Evolutionary conservation across 768 basidiomycete genomes (phyloP), one percentile per base, ranked within the genome.

Genomic region (Psilocybe sp.): DNA sequence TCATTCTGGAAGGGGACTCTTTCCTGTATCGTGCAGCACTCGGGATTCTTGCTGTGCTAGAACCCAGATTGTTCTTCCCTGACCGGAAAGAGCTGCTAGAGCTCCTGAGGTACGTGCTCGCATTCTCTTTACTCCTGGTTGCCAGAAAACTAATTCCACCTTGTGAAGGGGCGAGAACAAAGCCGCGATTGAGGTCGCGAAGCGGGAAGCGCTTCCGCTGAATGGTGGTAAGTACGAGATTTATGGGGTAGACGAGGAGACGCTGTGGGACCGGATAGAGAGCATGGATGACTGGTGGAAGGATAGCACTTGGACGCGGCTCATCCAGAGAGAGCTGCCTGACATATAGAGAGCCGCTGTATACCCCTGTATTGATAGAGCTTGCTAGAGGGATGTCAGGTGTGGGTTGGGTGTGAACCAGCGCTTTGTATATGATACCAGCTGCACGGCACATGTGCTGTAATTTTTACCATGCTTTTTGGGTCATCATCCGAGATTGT

Each of bases 261-360:
- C 80, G 1, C 66, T 96, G 12, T 95, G 93, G 86, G 87, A 87
- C 36, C 77, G 85, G 38, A 85, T 96, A 33, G 80, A 87, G 54
- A 74, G 75, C 45, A 88, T 92, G 85, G 82, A 87, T 15, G 90
- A 92, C 36, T 92, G 89, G 91, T 95, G 93, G 92, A 91, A 82
- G 62, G 90, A 93, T 60, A 89, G 82, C 53, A 95, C 92, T 44
- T 96, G 92, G 91, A 82, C 75, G 35, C 73, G 92, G 51, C 69
- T 95, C 47, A 81, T 91, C 59, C 83, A 85, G 55, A 75, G 92
- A 63, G 92, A 95, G 66, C 67, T 94, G 47, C 92, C 92, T n/a
- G 92, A 94, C 68, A 50, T 76, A 49, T 80, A 69, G 59, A 40
- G 23, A 4, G 23, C 4, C 23, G 4, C 3, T 7, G 7, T 28